Percentiles rank a stretch among this genome's conserved stretches.
Evolutionary conservation across 108 stramenopile species (phyloP).

Genomic region (Skeletonema potamos): DNA sequence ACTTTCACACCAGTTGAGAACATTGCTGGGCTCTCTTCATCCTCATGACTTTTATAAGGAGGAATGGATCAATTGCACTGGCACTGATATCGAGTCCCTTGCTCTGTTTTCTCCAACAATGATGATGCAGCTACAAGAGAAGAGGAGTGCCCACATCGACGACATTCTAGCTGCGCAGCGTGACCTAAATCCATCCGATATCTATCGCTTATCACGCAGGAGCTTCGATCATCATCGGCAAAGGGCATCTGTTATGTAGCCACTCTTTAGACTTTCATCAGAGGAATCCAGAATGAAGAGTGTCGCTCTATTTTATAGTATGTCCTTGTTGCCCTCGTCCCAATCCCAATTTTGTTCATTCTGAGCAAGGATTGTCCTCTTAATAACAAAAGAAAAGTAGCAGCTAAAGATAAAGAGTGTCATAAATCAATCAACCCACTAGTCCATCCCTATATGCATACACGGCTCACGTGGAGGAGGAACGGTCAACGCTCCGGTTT

Average conservation of each 20-base stretch:
- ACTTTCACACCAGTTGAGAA: background rate
- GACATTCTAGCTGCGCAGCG: background rate
- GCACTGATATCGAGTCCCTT: background rate
- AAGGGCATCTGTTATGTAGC: background rate
- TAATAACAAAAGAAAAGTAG: background rate
- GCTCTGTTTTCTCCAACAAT: background rate
- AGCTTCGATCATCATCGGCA: background rate
- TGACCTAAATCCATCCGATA: background rate
- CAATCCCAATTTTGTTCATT: too few relatives aligned
- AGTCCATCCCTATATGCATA: background rate
- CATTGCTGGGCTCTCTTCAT: background rate
- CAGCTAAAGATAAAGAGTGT: background rate
- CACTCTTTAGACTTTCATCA: background rate
- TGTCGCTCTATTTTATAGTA: too few relatives aligned
- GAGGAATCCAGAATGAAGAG: background rate
- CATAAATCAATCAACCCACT: background rate
- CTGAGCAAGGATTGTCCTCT: too few relatives aligned
- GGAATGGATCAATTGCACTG: background rate
- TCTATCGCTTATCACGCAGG: background rate
- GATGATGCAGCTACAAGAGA: background rate
- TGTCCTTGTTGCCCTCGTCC: too few relatives aligned
- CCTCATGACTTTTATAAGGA: background rate
- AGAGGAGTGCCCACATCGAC: background rate
- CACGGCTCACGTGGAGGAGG: constrained; percentile 34
- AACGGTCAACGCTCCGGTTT: constrained; percentile 35